Base-by-base conservation (phyloP, 257 asterid species). In the Nicotiana noctiflora region DNA sequence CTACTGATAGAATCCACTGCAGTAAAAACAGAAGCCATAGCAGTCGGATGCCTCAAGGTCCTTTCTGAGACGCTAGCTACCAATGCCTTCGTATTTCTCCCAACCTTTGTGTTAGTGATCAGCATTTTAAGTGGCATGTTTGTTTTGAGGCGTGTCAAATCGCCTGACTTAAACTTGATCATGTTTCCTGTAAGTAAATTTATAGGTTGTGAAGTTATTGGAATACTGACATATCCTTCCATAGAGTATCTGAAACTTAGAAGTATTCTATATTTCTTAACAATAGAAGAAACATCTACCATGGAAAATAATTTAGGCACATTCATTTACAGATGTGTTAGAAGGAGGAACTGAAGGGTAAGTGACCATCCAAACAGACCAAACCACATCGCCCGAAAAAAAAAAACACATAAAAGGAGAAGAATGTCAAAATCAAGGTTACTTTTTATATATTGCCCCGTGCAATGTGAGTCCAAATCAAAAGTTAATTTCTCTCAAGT, bases 61-160 rank as follows among this genome's bases (percentile, higher is more conserved):
- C 97, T 89, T 65, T 95, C 97, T 5, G 97, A 89, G 77, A 95
- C 98, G 80, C 93, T 31, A 57, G 97, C 92, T 52, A 95, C 99
- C 86, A 95, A 82, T 12, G 94, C 91, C 75, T 92, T 95, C 7
- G 99, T 95, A 63, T 95, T 95, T 86, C 98, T 92, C 84, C 96
- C 97, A 25, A 95, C 96, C 87, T 88, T 92, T 14, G 98, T 95
- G 86, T 95, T 95, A 15, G 98, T 95, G 79, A 95, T 89, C 64
- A 95, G 93, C 98, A 95, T 95, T 84, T 95, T 93, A 68, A 95
- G 84, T 18, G 99, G 98, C 99, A 95, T 92, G 63, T 92, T 93
- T 18, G 97, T 90, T 86, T 91, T 93, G 82, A 95, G 85, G 84
- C 94, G 85, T 32, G 96, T 91, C 84, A 95, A 88, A 49, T 91